These are phyloP conservation scores for Vitis rotundifolia DNA, from an alignment of 164 flowering plant species.

Conservation along the genomic window DNA sequence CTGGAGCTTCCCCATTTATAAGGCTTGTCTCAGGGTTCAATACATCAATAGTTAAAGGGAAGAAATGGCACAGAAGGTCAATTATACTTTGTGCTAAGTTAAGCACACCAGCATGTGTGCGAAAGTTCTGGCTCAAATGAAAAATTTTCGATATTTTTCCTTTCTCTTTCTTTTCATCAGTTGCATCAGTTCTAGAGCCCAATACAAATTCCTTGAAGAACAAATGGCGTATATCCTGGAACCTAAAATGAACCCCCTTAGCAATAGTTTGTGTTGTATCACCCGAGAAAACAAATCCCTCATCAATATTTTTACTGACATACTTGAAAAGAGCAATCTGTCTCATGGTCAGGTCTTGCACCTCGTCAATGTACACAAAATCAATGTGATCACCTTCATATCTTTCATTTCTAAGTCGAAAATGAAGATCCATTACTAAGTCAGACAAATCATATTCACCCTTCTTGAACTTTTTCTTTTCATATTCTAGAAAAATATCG, in stretches of 20 bases:
- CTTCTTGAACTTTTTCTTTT: too few relatives aligned
- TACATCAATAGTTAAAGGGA: slow-evolving; percentile 8
- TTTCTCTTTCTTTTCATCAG: background rate
- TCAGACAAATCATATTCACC: too few relatives aligned
- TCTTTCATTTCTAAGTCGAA: too few relatives aligned
- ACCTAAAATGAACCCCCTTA: slow-evolving; percentile 20
- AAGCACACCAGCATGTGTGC: slow-evolving; percentile 28
- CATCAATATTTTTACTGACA: slow-evolving; percentile 46
- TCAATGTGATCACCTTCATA: background rate
- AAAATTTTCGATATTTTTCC: background rate
- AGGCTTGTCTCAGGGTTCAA: slow-evolving; percentile 12
- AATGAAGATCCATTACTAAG: too few relatives aligned
- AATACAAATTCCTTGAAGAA: too few relatives aligned
- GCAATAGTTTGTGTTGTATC: background rate
- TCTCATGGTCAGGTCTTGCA: slow-evolving; percentile 38
- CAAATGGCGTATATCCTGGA: slow-evolving; percentile 24
- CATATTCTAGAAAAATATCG: too few relatives aligned
- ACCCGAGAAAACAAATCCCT: slow-evolving; percentile 26
- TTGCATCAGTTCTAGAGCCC: background rate
- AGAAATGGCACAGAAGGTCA: slow-evolving; percentile 10
- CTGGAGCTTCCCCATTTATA: too few relatives aligned
- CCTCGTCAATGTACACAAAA: slow-evolving; percentile 14
- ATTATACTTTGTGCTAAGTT: slow-evolving; percentile 29
- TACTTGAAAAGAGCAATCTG: slow-evolving; percentile 57
- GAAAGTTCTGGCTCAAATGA: slow-evolving; percentile 10